Percentiles rank a stretch among this genome's conserved stretches.
These are phyloP conservation scores for Potentilla sterilis DNA, from an alignment of 306 rosid species.

Conservation along the genomic window DNA sequence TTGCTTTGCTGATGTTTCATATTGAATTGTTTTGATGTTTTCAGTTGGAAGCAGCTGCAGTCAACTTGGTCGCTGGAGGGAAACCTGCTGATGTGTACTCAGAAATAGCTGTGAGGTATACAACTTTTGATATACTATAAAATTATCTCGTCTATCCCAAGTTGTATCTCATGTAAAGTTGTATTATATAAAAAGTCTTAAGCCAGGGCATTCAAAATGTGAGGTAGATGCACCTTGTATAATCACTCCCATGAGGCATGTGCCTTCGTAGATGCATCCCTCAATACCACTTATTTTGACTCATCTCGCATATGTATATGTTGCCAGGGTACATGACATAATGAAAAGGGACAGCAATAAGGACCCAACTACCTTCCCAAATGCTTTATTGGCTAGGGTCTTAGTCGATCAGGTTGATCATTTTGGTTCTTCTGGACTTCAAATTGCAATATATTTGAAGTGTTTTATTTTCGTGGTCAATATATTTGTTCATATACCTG, in stretches of 20 bases:
- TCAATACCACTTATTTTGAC: background rate
- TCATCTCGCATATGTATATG: constrained; percentile 19
- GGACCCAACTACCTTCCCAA: constrained; percentile 58
- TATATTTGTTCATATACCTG: background rate
- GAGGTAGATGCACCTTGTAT: background rate
- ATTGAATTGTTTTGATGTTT: constrained; percentile 16
- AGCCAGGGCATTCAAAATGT: background rate
- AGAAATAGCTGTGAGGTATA: constrained; percentile 77
- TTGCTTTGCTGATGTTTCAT: constrained; percentile 11
- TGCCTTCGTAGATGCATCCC: background rate
- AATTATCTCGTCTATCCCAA: background rate
- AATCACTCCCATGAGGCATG: background rate
- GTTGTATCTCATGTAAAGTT: background rate
- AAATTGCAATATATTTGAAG: background rate
- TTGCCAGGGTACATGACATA: constrained; percentile 71
- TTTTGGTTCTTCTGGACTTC: constrained; percentile 15
- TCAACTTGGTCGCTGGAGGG: constrained; percentile 71
- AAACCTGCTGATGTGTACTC: constrained; percentile 86
- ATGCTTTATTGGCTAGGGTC: constrained; percentile 62
- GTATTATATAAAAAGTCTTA: background rate
- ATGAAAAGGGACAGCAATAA: constrained; percentile 68
- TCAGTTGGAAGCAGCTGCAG: constrained; percentile 92
- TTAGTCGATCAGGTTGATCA: constrained; percentile 65
- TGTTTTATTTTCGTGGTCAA: background rate
- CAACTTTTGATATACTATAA: background rate